Base-by-base conservation (phyloP, 805 yeast species). In the Kazachstania bromeliacearum region DNA sequence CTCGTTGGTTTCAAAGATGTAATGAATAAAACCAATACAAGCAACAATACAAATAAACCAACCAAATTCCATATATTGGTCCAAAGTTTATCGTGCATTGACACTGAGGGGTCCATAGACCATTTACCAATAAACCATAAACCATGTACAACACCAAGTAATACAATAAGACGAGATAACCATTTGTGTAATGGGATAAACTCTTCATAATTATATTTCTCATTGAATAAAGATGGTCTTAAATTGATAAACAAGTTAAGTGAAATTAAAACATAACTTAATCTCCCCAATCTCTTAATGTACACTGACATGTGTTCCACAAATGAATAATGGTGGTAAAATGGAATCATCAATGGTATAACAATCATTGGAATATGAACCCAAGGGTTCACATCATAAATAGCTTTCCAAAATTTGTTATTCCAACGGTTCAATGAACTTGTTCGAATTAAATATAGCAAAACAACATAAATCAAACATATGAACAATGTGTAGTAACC, bases 141-240 rank as follows among this genome's bases (percentile, higher is more conserved):
- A 0, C 75, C 63, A 48, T 82, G 94, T 3, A 68, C 33, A 0
- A 67, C 29, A 0, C 69, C 67, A 22, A 69, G 51, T 0, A 65
- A 41, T 1, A 76, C 50, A 16, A 79, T 68, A 2, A 76, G 26
- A 40, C 89, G 61, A 4, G 87, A 77, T 1, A 79, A 44, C 88
- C 89, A 80, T 47, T 79, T 79, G 51, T 82, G 94, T 7, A 81
- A 46, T 14, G 64, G 64, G 9, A 82, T 48, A 10, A 73, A 58
- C 35, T 71, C 73, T 40, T 78, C 53, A 47, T 82, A 82, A 35
- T 50, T 42, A 31, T 46, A 51, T 2, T 10, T 18, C 55, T 70
- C 48, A 50, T 53, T 70, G 36, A 60, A 50, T 26, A 70, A 68
- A n/a, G 68, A 59, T 2, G 85, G 85, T 37, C 79, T 63, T 10